phyloP scores from a whole-genome alignment of 192 early-diverging fungal species.

The Helicostylum pulchrum region DNA sequence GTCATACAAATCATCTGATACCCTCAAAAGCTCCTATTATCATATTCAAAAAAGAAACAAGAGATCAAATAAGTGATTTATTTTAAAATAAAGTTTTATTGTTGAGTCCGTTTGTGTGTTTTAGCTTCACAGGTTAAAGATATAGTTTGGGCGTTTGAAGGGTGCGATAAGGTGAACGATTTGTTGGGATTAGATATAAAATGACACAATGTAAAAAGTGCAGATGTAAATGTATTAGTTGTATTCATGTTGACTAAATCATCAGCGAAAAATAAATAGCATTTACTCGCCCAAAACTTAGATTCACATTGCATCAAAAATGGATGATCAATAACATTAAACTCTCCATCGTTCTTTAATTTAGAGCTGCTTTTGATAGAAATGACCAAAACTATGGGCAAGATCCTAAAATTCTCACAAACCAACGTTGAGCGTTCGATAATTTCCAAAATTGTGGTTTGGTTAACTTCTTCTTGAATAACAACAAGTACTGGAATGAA shows the following conservation, averaged over 20 bases:
- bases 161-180: slow-evolving; percentile 14
- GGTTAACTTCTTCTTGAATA: too few relatives aligned
- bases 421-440: neutral
- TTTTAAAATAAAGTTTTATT: slow-evolving; percentile 9
- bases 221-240: slow-evolving; percentile 6
- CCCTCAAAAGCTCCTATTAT: slow-evolving; percentile 15
- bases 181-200: slow-evolving; percentile 16
- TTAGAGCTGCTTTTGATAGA: slow-evolving; percentile 8
- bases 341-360: neutral
- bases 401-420: slow-evolving; percentile 5
- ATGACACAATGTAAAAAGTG: slow-evolving; percentile 12
- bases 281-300: slow-evolving; percentile 7
- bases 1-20: slow-evolving; percentile 9
- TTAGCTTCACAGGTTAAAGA: slow-evolving; percentile 14
- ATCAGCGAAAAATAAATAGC: neutral
- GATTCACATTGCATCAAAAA: slow-evolving; percentile 16
- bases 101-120: neutral
- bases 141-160: slow-evolving; percentile 8
- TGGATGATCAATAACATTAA: slow-evolving; percentile 10
- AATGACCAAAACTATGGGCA: slow-evolving; percentile 4
- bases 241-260: neutral
- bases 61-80: slow-evolving; percentile 4
- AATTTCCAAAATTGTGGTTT: too few relatives aligned
- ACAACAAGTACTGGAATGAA: too few relatives aligned
- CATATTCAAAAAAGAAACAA: slow-evolving; percentile 14